Evolutionary conservation across 2,329 filamentous ascomycete genomes (phyloP).

Genomic region (Alternaria sp.): DNA sequence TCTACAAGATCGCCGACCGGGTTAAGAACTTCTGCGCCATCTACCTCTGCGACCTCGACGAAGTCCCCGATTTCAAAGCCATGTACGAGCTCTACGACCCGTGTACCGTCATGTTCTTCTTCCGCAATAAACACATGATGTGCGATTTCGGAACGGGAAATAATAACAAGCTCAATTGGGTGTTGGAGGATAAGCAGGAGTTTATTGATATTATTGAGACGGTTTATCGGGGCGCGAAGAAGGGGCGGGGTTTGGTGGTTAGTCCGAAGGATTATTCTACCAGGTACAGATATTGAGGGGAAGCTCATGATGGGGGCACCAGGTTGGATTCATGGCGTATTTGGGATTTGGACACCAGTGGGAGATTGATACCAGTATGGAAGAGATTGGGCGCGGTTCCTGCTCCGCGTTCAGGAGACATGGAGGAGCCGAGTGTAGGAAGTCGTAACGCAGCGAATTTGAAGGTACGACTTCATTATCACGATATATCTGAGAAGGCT

Average conservation of each 20-base stretch:
- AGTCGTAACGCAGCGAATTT: background rate
- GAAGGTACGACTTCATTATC: background rate
- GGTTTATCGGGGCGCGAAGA: constrained; percentile 97
- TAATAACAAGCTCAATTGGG: constrained; percentile 98
- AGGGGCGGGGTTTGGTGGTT: constrained; percentile 93
- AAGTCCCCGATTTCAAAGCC: constrained; percentile 72
- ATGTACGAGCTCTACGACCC: constrained; percentile 95
- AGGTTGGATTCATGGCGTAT: background rate
- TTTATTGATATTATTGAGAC: constrained; percentile 98
- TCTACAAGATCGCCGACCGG: constrained; percentile 90
- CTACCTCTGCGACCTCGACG: constrained; percentile 86
- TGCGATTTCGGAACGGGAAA: constrained; percentile 95
- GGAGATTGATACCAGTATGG: background rate
- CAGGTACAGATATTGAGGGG: constrained; percentile 67
- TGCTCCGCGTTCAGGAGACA: background rate
- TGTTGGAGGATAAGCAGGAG: constrained; percentile 97
- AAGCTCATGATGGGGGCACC: background rate
- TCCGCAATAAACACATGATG: constrained; percentile 99
- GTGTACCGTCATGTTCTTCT: constrained; percentile 97
- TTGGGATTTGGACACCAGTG: background rate
- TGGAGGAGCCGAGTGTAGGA: no score
- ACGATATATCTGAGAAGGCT: background rate
- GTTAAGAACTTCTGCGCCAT: constrained; percentile 90
- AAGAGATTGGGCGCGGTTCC: background rate
- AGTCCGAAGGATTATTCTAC: constrained; percentile 86